phyloP scores from a whole-genome alignment of 305 asterid genomes.

The Petunia hybrid region DNA sequence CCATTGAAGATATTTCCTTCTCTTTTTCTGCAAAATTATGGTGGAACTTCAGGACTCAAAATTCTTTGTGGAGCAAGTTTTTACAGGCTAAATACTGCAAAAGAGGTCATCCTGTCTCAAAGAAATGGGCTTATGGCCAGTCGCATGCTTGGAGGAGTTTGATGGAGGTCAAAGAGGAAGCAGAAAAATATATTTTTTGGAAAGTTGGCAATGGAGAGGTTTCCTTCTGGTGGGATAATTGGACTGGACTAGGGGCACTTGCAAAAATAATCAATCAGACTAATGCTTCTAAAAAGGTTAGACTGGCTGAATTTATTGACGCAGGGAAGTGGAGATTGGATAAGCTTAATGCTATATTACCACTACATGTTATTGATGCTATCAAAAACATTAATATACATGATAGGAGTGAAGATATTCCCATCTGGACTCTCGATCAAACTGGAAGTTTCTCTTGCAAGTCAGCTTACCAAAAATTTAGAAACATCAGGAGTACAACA shows the following conservation, averaged over 20 bases:
- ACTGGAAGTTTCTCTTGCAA: background rate
- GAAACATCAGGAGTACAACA: background rate
- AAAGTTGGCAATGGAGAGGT: background rate
- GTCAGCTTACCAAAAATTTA: background rate
- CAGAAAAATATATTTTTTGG: background rate
- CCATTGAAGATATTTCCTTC: background rate
- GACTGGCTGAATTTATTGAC: too few relatives aligned
- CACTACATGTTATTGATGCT: too few relatives aligned
- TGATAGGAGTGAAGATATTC: background rate
- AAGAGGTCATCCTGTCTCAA: background rate
- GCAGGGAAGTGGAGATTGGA: too few relatives aligned
- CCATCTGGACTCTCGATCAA: background rate
- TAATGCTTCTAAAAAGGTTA: background rate
- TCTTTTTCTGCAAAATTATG: background rate
- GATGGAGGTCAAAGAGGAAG: background rate
- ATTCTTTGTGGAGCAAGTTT: background rate
- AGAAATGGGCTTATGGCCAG: background rate
- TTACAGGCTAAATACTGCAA: background rate
- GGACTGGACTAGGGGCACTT: background rate
- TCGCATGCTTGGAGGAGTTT: background rate
- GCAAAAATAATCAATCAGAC: background rate
- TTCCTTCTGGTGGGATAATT: too few relatives aligned
- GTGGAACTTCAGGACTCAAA: conserved; percentile 5
- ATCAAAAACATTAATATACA: too few relatives aligned
- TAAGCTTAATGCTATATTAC: too few relatives aligned